Base-by-base conservation (phyloP, 1,284 basidiomycete genomes). In the Microbotryum saponariae region DNA sequence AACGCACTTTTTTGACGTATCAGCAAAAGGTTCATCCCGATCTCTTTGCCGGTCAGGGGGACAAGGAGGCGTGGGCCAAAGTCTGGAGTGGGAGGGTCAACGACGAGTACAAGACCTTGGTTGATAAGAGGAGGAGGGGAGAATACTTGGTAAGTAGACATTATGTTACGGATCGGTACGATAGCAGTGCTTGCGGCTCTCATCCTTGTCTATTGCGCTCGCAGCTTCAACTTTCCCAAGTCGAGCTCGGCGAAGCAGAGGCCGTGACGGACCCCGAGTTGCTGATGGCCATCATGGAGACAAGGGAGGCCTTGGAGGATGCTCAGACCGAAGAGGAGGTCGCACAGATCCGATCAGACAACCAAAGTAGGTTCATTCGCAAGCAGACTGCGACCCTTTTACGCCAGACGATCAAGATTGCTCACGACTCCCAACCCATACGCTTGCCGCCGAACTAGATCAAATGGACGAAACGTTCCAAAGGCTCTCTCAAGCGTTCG, bases 11-110 rank as follows among this genome's bases (percentile, higher is more conserved):
- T 72, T 78, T 85, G 23, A 77, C 81, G 57, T 81, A 85, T 9
- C 88, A 91, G 71, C 79, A 83, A n/a, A 74, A 82, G 31, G 85
- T 87, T 56, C 89, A 91, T 76, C 89, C 89, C 1, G 89, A 91
- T 73, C 78, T 82, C 21, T 89, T 88, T 86, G 79, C 83, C 25
- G 81, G 82, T 47, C 81, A 82, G 73, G 81, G 82, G 61, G 73
- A 78, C 63, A 33, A 56, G 83, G 80, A 81, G 12, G 74, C 82
- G 16, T 87, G 88, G 10, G 83, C 82, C 50, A 76, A 79, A 9
- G 77, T 85, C 61, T 91, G 89, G 44, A 81, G 86, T 37, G 77
- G 62, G 6, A 51, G 80, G 45, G 78, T 90, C n/a, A 91, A 90
- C 71, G 80, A 82, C 66, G 89, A 87, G 2, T 88, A 89, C 71